Conservation (phyloP, 2,329 filamentous ascomycete species). For the Coleophoma eucalyptorum region DNA sequence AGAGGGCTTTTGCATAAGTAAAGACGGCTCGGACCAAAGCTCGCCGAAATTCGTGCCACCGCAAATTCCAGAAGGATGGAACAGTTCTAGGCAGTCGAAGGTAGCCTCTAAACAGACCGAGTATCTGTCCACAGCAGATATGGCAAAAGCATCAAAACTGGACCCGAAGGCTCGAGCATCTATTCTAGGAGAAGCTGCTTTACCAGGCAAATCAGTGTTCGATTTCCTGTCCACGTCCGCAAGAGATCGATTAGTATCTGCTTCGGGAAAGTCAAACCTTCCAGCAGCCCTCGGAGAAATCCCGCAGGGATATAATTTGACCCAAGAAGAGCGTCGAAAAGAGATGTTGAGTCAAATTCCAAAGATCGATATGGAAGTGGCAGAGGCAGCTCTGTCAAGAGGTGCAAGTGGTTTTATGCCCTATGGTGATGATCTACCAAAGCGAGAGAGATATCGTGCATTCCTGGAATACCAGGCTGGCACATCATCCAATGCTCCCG, state of each 20-base stretch:
- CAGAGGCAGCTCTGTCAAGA: slow-evolving; percentile 64
- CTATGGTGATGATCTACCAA: slow-evolving; percentile 77
- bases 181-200: slow-evolving; percentile 72
- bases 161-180: slow-evolving; percentile 74
- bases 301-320: slow-evolving; percentile 59
- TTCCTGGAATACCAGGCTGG: slow-evolving; percentile 79
- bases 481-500: slow-evolving; percentile 52
- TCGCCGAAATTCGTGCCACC: slow-evolving; percentile 57
- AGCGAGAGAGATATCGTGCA: slow-evolving; percentile 73
- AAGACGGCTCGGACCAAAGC: slow-evolving; percentile 37
- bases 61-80: slow-evolving; percentile 70
- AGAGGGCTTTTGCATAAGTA: slow-evolving; percentile 71
- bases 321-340: slow-evolving; percentile 58
- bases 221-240: slow-evolving; percentile 81
- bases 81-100: slow-evolving; percentile 49
- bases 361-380: slow-evolving; percentile 61
- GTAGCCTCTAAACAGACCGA: slow-evolving; percentile 26
- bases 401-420: slow-evolving; percentile 69
- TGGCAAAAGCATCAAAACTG: slow-evolving; percentile 71
- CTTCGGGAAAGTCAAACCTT: slow-evolving; percentile 72
- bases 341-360: slow-evolving; percentile 57
- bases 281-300: slow-evolving; percentile 75
- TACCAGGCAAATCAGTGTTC: slow-evolving; percentile 93
- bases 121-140: slow-evolving; percentile 69
- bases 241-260: slow-evolving; percentile 70